Evolutionary conservation across 495 filamentous ascomycete genomes (phyloP).

Genomic region (Thozetella sp.): DNA sequence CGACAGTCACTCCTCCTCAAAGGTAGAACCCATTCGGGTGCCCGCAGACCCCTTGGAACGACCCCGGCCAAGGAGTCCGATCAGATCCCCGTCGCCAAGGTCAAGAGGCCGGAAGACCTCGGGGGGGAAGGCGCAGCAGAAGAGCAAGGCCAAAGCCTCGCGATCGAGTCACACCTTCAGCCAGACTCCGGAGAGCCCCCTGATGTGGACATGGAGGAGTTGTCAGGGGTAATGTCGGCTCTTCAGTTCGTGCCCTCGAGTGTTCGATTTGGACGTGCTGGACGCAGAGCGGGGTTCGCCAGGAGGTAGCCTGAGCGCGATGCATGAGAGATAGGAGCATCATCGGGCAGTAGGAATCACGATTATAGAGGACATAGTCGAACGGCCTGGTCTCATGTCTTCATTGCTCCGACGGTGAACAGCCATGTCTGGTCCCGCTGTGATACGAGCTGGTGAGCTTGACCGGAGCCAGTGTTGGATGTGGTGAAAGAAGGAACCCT

Average conservation of each 20-base stretch:
- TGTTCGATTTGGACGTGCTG: conserved; percentile 69
- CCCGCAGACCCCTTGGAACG: conserved; percentile 40
- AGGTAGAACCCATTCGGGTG: conserved; percentile 52
- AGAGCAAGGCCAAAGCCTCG: not conserved
- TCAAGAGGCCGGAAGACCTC: no score
- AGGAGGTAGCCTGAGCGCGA: conserved; percentile 24
- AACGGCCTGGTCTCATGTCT: not conserved
- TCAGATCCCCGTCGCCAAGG: not conserved
- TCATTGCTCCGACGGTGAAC: not conserved
- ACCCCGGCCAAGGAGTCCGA: conserved; percentile 9
- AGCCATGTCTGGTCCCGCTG: not conserved
- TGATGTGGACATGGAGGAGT: conserved; percentile 68
- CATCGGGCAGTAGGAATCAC: not conserved
- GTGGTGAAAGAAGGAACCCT: not conserved
- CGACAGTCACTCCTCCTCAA: conserved; percentile 73
- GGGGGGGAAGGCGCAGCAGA: not conserved
- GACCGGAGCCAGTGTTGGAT: not conserved
- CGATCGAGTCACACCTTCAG: conserved; percentile 21
- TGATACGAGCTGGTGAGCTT: not conserved
- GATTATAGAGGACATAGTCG: not conserved
- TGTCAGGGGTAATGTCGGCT: conserved; percentile 80
- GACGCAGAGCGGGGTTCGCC: conserved; percentile 49
- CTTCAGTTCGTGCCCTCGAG: conserved; percentile 81
- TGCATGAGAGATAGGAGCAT: not conserved
- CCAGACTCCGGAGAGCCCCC: conserved; percentile 18